phyloP scores from a whole-genome alignment of 495 filamentous ascomycete genomes.

The Aspergillus avenaceus region DNA sequence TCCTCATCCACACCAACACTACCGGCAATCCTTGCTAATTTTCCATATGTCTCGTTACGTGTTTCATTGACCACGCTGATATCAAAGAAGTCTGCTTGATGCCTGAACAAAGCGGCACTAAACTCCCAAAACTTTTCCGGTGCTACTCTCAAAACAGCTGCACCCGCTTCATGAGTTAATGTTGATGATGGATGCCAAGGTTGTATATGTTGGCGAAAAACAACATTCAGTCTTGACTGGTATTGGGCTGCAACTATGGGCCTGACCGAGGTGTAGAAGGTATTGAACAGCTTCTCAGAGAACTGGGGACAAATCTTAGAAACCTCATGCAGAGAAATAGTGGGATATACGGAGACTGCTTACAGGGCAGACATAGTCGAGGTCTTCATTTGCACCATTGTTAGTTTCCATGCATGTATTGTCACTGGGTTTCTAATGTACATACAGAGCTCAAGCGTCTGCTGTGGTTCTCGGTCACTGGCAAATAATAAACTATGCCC shows the following conservation, averaged over 20 bases:
- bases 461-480: constrained; percentile 44
- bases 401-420: neutral
- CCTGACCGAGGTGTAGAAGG: constrained; percentile 56
- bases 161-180: constrained; percentile 79
- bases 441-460: constrained; percentile 71
- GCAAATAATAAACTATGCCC: constrained; percentile 56
- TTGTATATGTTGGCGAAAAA: constrained; percentile 89
- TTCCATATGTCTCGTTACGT: constrained; percentile 78
- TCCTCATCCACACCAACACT: constrained; percentile 63
- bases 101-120: constrained; percentile 64
- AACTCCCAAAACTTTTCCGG: constrained; percentile 76
- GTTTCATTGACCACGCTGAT: constrained; percentile 74
- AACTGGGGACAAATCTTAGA: constrained; percentile 28
- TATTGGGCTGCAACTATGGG: constrained; percentile 55
- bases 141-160: constrained; percentile 65
- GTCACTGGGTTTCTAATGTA: neutral
- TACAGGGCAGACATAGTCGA: constrained; percentile 84
- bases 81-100: constrained; percentile 75
- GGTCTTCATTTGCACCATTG: constrained; percentile 35
- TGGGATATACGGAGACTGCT: constrained; percentile 16
- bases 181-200: constrained; percentile 94
- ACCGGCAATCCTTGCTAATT: constrained; percentile 65
- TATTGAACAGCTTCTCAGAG: constrained; percentile 68
- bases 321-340: constrained; percentile 12
- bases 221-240: constrained; percentile 56